Evolutionary conservation across 116 monocot genomes (phyloP).

Genomic region (Posidonia oceanica): DNA sequence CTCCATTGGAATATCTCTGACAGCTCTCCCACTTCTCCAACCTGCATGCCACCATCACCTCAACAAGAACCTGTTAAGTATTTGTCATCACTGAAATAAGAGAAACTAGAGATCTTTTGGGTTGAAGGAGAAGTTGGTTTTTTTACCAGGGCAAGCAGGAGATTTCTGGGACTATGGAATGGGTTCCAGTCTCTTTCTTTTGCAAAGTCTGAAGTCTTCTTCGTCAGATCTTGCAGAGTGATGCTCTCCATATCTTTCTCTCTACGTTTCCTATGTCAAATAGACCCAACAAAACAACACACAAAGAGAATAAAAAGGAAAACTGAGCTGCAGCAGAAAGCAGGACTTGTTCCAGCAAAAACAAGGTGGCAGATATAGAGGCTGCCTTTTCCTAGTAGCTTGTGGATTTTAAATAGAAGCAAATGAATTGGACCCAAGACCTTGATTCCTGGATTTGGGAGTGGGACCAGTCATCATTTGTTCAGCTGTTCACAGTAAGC

Average conservation of each 20-base stretch:
- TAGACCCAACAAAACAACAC: too few species aligned
- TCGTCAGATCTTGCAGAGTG: slow-evolving; percentile 40
- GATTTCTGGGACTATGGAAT: slow-evolving; percentile 73
- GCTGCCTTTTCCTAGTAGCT: too few species aligned
- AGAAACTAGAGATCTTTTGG: too few species aligned
- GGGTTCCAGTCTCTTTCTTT: slow-evolving; percentile 72
- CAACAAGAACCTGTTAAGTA: background rate
- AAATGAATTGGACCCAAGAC: too few species aligned
- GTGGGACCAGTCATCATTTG: too few species aligned
- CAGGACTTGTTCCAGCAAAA: too few species aligned
- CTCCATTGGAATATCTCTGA: slow-evolving; percentile 73
- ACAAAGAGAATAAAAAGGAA: background rate
- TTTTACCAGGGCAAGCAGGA: slow-evolving; percentile 64
- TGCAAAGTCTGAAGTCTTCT: slow-evolving; percentile 58
- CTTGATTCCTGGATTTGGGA: too few species aligned
- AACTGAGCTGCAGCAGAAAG: too few species aligned
- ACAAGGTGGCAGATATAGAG: too few species aligned
- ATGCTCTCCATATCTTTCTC: background rate
- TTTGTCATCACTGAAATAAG: too few species aligned
- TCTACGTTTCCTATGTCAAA: background rate
- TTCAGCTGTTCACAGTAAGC: too few species aligned
- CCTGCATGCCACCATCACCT: slow-evolving; percentile 4
- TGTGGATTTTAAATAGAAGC: too few species aligned
- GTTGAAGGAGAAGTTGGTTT: background rate
- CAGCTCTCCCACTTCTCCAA: slow-evolving; percentile 59